A percentile compares a stretch with the other conserved stretches of the same genome.
These are phyloP conservation scores for Sicyos baderoa DNA, from an alignment of 306 rosid species.

Conservation along the genomic window DNA sequence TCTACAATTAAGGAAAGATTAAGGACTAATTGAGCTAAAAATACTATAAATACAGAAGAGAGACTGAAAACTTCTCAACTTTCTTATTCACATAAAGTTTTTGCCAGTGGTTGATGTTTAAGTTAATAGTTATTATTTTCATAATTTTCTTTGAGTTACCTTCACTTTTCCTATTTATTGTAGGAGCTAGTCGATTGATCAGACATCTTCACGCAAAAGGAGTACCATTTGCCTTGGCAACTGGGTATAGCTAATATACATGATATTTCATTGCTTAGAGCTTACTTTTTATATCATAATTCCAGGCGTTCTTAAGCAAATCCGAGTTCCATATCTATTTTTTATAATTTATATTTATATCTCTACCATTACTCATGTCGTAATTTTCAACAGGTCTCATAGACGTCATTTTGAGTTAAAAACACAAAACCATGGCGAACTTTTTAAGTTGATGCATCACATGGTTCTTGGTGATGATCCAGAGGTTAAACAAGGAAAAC, in stretches of 20 bases:
- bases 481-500: slow-evolving; percentile 91
- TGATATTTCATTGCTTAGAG: neutral
- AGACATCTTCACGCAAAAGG: slow-evolving; percentile 70
- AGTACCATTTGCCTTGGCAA: slow-evolving; percentile 65
- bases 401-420: slow-evolving; percentile 73
- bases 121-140: neutral
- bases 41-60: neutral
- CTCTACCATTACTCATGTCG: neutral
- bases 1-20: neutral
- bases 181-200: slow-evolving; percentile 74
- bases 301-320: neutral
- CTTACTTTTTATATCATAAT: neutral
- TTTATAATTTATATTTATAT: neutral
- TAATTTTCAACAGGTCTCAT: slow-evolving; percentile 49
- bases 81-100: neutral
- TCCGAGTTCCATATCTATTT: slow-evolving; percentile 7
- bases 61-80: neutral
- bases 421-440: slow-evolving; percentile 64
- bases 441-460: slow-evolving; percentile 84
- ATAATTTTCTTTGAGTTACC: neutral
- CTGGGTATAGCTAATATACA: slow-evolving; percentile 44
- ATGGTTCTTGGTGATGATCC: slow-evolving; percentile 88
- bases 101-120: neutral
- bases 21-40: neutral
- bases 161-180: slow-evolving; percentile 15